Base-by-base conservation (phyloP, 306 rosid genomes). In the Casuarina glauca region DNA sequence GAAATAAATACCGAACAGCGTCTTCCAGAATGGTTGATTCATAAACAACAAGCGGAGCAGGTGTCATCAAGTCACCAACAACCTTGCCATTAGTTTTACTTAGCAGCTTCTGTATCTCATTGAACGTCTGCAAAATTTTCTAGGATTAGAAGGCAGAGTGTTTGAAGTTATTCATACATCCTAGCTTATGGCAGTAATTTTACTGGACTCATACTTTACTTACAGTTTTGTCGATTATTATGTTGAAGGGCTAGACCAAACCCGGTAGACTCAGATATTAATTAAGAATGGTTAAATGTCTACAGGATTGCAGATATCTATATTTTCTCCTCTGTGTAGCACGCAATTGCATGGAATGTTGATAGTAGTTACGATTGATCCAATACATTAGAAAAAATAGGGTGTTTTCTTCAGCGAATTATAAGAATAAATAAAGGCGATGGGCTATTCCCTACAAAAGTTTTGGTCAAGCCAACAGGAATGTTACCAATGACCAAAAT, bases 31-130 rank as follows among this genome's bases (percentile, higher is more conserved):
- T 87, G 82, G 98, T 85, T 38, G 90, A 91, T 82, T 90, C 91
- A 60, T 81, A 89, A 78, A 95, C 97, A 85, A 91, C 90, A 67
- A 96, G 97, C 13, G 99, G 99, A 72, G 90, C 84, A 38, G 94
- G 85, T 46, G 99, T 96, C 99, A 96, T 96, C 46, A 96, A 82
- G 85, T 96, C 99, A 6, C 99, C 99, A 39, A 96, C 97, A 83
- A 93, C 93, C 89, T 93, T 82, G 16, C 98, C 98, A 72, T 93
- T 90, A 20, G 94, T 93, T 88, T 96, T 96, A 70, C 85, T 75
- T 76, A 96, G 96, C 76, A 96, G 87, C 75, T 87, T 91, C 77
- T 96, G 99, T 83, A 96, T 52, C 87, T 93, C 87, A 44, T 93
- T 90, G 84, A 96, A 96, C 63, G 96, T 85, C 99, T 95, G 96